These are phyloP conservation scores for Metschnikowia henanensis DNA, from an alignment of 805 yeast species.

Conservation along the genomic window DNA sequence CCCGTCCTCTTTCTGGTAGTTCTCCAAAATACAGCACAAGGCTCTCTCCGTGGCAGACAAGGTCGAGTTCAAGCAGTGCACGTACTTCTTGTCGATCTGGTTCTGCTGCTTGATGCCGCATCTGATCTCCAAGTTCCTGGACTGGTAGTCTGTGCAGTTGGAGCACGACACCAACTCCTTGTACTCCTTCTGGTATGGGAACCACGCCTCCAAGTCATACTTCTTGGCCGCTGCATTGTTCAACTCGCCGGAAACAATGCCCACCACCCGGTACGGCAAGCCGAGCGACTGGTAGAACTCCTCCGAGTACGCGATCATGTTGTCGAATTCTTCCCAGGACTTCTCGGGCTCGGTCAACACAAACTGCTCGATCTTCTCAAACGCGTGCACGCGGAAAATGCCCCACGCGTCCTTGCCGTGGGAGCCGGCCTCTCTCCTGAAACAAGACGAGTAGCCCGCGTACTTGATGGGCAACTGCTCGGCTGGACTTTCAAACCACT, in stretches of 20 bases:
- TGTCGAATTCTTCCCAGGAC: slow-evolving; percentile 96
- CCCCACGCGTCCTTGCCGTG: slow-evolving; percentile 99
- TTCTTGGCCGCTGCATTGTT: slow-evolving; percentile 99
- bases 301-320: slow-evolving; percentile 90
- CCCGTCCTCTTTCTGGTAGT: slow-evolving; percentile 98
- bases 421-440: slow-evolving; percentile 99
- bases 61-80: slow-evolving; percentile 97
- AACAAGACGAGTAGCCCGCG: slow-evolving; percentile 98
- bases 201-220: slow-evolving; percentile 99
- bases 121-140: slow-evolving; percentile 97
- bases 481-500: slow-evolving; percentile 97
- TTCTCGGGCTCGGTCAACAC: slow-evolving; percentile 95
- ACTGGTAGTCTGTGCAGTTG: slow-evolving; percentile 98
- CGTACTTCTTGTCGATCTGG: slow-evolving; percentile 95
- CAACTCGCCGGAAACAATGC: slow-evolving; percentile 97
- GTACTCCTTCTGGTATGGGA: slow-evolving; percentile 98
- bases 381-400: slow-evolving; percentile 97
- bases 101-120: slow-evolving; percentile 96
- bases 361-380: slow-evolving; percentile 98
- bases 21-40: slow-evolving; percentile 93
- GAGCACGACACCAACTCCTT: slow-evolving; percentile 98
- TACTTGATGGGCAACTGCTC: slow-evolving; percentile 96
- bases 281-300: slow-evolving; percentile 91
- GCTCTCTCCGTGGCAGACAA: slow-evolving; percentile 98
- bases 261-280: slow-evolving; percentile 95